phyloP scores from a whole-genome alignment of 202 grass and related monocot species.

The Musa balbisiana region DNA sequence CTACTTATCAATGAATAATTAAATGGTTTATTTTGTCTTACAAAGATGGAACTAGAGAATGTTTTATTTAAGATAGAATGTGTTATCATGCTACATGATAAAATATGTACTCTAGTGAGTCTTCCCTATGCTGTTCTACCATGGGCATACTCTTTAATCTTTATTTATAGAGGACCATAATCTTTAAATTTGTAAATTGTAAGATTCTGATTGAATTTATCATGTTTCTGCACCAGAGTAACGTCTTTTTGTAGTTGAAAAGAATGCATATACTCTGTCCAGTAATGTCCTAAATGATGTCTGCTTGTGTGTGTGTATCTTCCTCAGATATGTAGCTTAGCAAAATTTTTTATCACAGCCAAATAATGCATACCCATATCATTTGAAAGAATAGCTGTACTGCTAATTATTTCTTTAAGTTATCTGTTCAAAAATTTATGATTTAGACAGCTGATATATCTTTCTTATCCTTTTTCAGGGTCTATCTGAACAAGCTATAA shows the following conservation, averaged over 20 bases:
- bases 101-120: background rate
- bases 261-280: background rate
- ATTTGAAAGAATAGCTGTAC: background rate
- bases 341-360: background rate
- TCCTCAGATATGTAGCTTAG: too few relatives aligned
- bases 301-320: too few relatives aligned
- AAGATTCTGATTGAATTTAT: background rate
- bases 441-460: background rate
- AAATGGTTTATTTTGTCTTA: background rate
- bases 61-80: background rate
- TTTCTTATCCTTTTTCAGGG: constrained; percentile 37
- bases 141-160: background rate
- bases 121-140: background rate
- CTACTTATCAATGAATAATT: background rate
- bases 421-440: too few relatives aligned
- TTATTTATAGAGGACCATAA: too few relatives aligned
- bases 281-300: too few relatives aligned
- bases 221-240: background rate
- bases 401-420: background rate
- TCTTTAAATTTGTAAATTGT: background rate
- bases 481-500: constrained; percentile 83
- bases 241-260: background rate
- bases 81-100: background rate
- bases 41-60: background rate
- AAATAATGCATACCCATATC: background rate